Conservation (phyloP, 305 asterid genomes). For the Fraxinus sp. region DNA sequence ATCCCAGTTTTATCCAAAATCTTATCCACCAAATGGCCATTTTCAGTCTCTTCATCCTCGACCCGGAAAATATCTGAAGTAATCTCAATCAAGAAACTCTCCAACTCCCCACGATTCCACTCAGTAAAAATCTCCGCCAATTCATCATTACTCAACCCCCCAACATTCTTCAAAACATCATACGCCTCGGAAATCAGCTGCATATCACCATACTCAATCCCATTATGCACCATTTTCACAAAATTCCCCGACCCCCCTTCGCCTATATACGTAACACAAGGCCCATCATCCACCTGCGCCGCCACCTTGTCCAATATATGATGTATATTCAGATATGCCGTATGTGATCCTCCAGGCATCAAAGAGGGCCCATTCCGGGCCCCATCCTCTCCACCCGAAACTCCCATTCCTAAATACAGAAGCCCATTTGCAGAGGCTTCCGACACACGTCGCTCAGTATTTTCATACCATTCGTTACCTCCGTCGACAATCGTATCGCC, state of each 20-base stretch:
- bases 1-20: slow-evolving; percentile 89
- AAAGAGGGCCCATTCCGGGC: slow-evolving; percentile 78
- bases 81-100: slow-evolving; percentile 81
- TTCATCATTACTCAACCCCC: slow-evolving; percentile 61
- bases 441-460: slow-evolving; percentile 66
- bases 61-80: slow-evolving; percentile 75
- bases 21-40: slow-evolving; percentile 75
- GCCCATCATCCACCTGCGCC: slow-evolving; percentile 93
- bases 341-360: slow-evolving; percentile 85
- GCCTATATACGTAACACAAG: slow-evolving; percentile 83
- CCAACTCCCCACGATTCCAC: slow-evolving; percentile 82
- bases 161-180: slow-evolving; percentile 70
- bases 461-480: slow-evolving; percentile 92
- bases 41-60: slow-evolving; percentile 47
- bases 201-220: slow-evolving; percentile 94
- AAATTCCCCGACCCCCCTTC: slow-evolving; percentile 88
- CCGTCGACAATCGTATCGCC: slow-evolving; percentile 88
- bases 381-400: slow-evolving; percentile 92
- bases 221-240: slow-evolving; percentile 89
- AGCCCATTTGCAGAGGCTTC: slow-evolving; percentile 53
- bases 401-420: slow-evolving; percentile 85
- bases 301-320: slow-evolving; percentile 70
- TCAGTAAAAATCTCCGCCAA: slow-evolving; percentile 65
- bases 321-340: slow-evolving; percentile 60
- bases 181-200: slow-evolving; percentile 85